A percentile compares a stretch with the other conserved stretches of the same genome.
Conservation (phyloP, 1,139 yeast species). For the Taphrina betulina region DNA sequence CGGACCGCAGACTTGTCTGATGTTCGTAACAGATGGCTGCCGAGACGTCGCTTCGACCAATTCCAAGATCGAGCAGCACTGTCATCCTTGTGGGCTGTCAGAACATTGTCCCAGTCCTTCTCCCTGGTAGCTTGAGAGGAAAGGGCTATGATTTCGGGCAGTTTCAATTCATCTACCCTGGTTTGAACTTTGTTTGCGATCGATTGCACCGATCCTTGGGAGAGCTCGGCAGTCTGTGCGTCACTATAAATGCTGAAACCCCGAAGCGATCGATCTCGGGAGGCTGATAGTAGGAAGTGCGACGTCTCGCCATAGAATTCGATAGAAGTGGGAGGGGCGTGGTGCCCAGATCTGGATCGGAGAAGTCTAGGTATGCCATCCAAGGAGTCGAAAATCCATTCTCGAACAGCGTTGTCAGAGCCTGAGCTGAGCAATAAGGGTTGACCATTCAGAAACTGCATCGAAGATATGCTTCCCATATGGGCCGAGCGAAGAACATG, state of each 20-base stretch:
- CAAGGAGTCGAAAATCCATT: conserved; percentile 90
- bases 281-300: conserved; percentile 82
- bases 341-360: conserved; percentile 95
- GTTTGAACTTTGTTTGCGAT: conserved; percentile 54
- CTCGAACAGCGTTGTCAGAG: conserved; percentile 85
- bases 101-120: conserved; percentile 91
- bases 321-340: conserved; percentile 81
- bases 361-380: conserved; percentile 78
- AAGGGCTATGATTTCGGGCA: conserved; percentile 71
- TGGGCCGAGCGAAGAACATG: conserved; percentile 67
- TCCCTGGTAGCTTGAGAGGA: conserved; percentile 75
- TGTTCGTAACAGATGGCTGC: conserved; percentile 67
- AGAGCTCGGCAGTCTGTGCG: conserved; percentile 91
- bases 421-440: conserved; percentile 90
- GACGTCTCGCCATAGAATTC: conserved; percentile 76
- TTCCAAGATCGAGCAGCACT: conserved; percentile 90
- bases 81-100: conserved; percentile 89
- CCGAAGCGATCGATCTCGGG: conserved; percentile 87
- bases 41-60: conserved; percentile 76
- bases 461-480: conserved; percentile 65
- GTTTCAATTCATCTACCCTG: conserved; percentile 58
- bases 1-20: conserved; percentile 81
- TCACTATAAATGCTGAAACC: conserved; percentile 88
- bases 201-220: conserved; percentile 62
- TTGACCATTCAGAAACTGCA: conserved; percentile 82